A percentile compares a stretch with the other conserved stretches of the same genome.
Conservation (phyloP, 768 basidiomycete genomes). For the Gloeopeniophorella convolvens region DNA sequence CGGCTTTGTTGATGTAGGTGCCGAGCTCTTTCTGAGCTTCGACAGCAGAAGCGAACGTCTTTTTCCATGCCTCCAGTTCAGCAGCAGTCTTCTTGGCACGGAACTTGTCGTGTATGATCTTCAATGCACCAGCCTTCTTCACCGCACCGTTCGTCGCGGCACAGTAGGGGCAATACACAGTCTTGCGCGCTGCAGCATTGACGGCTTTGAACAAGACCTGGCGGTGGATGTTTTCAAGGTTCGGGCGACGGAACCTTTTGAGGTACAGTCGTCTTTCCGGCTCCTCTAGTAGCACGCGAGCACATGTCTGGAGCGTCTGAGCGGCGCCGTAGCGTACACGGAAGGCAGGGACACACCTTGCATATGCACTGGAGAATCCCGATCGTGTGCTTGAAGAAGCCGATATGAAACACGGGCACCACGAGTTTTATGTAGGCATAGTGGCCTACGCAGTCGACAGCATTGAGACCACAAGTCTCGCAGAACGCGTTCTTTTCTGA, state of each 20-base stretch:
- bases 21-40: constrained; percentile 84
- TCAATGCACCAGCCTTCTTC: constrained; percentile 91
- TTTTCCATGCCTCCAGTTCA: constrained; percentile 83
- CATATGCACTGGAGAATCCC: constrained; percentile 92
- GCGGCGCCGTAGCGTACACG: constrained; percentile 1
- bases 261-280: constrained; percentile 78
- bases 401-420: constrained; percentile 96
- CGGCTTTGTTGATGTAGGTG: constrained; percentile 78
- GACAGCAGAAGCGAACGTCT: constrained; percentile 72
- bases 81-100: constrained; percentile 88
- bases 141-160: constrained; percentile 90
- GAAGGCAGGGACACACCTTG: constrained; percentile 54
- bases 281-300: constrained; percentile 84
- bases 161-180: constrained; percentile 89
- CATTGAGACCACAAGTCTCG: constrained; percentile 88
- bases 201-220: constrained; percentile 78
- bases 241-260: constrained; percentile 83
- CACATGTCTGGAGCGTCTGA: constrained; percentile 58
- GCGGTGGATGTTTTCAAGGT: constrained; percentile 89
- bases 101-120: constrained; percentile 97
- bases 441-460: constrained; percentile 95
- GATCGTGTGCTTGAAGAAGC: constrained; percentile 96
- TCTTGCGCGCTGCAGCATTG: constrained; percentile 81
- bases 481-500: constrained; percentile 90
- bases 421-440: constrained; percentile 98